Percentiles rank a stretch among this genome's conserved stretches.
Evolutionary conservation across 768 basidiomycete genomes (phyloP).

Genomic region (Xanthoconium stramineum): DNA sequence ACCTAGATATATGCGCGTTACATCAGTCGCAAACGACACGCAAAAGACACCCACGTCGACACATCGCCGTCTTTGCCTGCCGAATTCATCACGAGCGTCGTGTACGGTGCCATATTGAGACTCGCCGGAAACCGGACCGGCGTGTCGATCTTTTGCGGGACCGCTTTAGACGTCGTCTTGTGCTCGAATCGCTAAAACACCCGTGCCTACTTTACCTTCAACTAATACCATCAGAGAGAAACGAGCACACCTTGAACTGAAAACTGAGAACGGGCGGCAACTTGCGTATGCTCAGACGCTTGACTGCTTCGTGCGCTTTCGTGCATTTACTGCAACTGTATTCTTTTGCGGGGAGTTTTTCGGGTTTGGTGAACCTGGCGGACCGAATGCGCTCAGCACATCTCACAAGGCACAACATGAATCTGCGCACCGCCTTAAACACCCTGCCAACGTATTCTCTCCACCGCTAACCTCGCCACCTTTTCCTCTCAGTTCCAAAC

Average conservation of each 20-base stretch:
- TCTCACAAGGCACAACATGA: background rate
- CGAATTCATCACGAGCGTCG: slow-evolving; percentile 56
- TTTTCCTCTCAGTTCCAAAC: slow-evolving; percentile 71
- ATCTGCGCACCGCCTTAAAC: slow-evolving; percentile 61
- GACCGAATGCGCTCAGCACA: background rate
- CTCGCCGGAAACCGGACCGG: slow-evolving; percentile 78
- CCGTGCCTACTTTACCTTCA: background rate
- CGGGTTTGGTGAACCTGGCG: slow-evolving; percentile 76
- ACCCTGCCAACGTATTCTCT: slow-evolving; percentile 71
- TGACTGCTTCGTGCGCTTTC: slow-evolving; percentile 74
- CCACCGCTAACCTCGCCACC: slow-evolving; percentile 41
- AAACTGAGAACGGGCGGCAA: slow-evolving; percentile 89
- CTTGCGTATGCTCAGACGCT: slow-evolving; percentile 79
- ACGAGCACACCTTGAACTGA: slow-evolving; percentile 72
- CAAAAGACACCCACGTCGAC: slow-evolving; percentile 23
- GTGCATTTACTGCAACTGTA: slow-evolving; percentile 84
- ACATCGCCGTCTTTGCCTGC: slow-evolving; percentile 41
- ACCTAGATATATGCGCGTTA: slow-evolving; percentile 24
- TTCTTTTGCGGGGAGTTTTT: slow-evolving; percentile 78
- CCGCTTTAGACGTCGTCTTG: slow-evolving; percentile 64
- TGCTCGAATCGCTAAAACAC: slow-evolving; percentile 83
- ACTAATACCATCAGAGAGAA: too few relatives aligned
- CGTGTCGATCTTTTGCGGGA: slow-evolving; percentile 82
- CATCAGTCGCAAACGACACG: background rate
- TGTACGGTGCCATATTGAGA: slow-evolving; percentile 88